A percentile compares a stretch with the other conserved stretches of the same genome.
phyloP scores from a whole-genome alignment of 768 basidiomycete genomes.

The Termitomyces sp. region DNA sequence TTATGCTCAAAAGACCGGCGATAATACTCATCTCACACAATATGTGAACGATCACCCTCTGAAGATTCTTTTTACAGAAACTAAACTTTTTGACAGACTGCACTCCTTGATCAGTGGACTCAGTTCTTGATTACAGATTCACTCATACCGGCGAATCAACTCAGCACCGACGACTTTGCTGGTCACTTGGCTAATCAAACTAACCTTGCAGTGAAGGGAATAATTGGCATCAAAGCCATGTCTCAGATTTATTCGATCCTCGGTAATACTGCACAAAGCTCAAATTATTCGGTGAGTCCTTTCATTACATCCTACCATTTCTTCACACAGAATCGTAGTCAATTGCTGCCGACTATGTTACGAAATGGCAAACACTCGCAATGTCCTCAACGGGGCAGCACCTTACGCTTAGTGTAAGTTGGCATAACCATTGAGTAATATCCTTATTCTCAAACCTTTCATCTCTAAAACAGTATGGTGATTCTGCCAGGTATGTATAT shows the following conservation, averaged over 20 bases:
- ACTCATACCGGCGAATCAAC: slow-evolving; percentile 53
- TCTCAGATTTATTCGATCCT: slow-evolving; percentile 47
- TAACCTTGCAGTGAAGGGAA: slow-evolving; percentile 71
- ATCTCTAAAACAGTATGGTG: slow-evolving; percentile 42
- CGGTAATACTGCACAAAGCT: slow-evolving; percentile 35
- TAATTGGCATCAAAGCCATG: slow-evolving; percentile 67
- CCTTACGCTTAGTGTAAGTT: slow-evolving; percentile 49
- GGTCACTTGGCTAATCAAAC: slow-evolving; percentile 60
- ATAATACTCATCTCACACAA: slow-evolving; percentile 45
- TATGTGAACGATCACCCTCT: slow-evolving; percentile 35
- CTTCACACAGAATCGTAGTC: slow-evolving; percentile 33
- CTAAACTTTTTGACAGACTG: slow-evolving; percentile 18
- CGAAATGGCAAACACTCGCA: slow-evolving; percentile 53
- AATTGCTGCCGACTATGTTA: slow-evolving; percentile 52
- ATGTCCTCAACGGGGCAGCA: slow-evolving; percentile 50
- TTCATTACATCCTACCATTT: slow-evolving; percentile 5
- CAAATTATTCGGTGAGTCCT: slow-evolving; percentile 39
- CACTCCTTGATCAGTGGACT: slow-evolving; percentile 63
- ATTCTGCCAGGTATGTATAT: slow-evolving; percentile 38
- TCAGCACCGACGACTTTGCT: slow-evolving; percentile 57
- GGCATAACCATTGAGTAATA: background rate
- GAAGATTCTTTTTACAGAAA: background rate
- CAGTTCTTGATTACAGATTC: slow-evolving; percentile 57
- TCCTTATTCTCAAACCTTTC: background rate
- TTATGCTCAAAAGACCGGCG: slow-evolving; percentile 53